These are phyloP conservation scores for Pisolithus marmoratus DNA, from an alignment of 768 basidiomycete genomes.

Conservation along the genomic window DNA sequence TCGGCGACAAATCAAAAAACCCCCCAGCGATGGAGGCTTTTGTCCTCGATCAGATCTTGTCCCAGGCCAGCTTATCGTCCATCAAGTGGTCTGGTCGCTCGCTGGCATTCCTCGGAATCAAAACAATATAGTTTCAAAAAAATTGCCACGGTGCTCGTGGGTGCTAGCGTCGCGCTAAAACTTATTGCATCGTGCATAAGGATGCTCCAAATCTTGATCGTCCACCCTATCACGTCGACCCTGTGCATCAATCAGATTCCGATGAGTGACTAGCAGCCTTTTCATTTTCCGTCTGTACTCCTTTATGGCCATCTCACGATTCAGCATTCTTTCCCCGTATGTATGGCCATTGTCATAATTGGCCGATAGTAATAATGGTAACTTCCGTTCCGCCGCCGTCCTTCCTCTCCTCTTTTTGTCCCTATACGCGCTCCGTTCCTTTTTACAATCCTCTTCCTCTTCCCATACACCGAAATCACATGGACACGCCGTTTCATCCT, in stretches of 20 bases:
- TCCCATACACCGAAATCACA: not conserved
- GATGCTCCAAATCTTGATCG: slow-evolving; percentile 27
- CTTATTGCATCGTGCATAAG: slow-evolving; percentile 3
- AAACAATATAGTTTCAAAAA: no score
- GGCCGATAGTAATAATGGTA: slow-evolving; percentile 9
- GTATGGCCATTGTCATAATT: slow-evolving; percentile 11
- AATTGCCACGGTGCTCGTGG: slow-evolving; percentile 3
- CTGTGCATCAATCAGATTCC: slow-evolving; percentile 28
- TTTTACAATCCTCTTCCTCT: not conserved
- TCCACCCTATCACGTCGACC: slow-evolving; percentile 33
- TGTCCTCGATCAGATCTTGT: not conserved
- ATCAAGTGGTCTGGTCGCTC: not conserved
- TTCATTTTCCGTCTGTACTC: slow-evolving; percentile 19
- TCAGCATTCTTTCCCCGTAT: slow-evolving; percentile 15
- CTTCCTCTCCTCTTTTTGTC: not conserved
- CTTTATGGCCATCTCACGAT: slow-evolving; percentile 20
- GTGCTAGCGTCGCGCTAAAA: not conserved
- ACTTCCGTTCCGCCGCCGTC: slow-evolving; percentile 7
- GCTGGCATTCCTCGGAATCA: slow-evolving; percentile 7
- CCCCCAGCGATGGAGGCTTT: slow-evolving; percentile 7
- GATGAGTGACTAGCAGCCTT: slow-evolving; percentile 9
- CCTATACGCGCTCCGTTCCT: not conserved
- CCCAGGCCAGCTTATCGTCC: not conserved
- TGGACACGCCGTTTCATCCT: not conserved
- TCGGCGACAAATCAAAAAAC: slow-evolving; percentile 23